Base-by-base conservation (phyloP, 129 eudicot genomes). In the Rutidosis leptorrhynchoides region DNA sequence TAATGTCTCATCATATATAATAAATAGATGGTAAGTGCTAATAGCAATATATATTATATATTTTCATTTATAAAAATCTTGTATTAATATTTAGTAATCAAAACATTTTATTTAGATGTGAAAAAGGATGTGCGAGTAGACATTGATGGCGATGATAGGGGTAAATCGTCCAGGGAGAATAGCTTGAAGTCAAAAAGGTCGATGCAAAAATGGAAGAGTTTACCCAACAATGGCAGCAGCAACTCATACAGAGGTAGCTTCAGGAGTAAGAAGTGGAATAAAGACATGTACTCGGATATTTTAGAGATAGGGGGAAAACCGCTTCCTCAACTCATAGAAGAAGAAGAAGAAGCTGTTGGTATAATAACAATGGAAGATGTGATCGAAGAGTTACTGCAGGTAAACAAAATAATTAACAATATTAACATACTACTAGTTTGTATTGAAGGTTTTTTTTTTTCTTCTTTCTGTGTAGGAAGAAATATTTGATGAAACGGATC, bases 311-410 rank as follows among this genome's bases (percentile, higher is more conserved):
- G 85, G 52, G 95, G 84, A 55, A 62, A 71, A 60, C 95, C 95
- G 15, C 84, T 93, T 55, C 96, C 95, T 2, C 83, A 74, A 62
- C 83, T 84, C 16, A 82, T 85, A 3, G 96, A 88, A 71, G 96
- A 93, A 75, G 96, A 91, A 74, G 85, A 81, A 62, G 96, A 83
- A 77, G 98, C 93, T 9, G 87, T 93, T 43, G 96, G 99, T 11
- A 79, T 93, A 5, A 93, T 93, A 49, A 93, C 99, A 72, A 83
- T 93, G 96, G 99, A 93, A 76, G 99, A 93, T 58, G 99, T 93
- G 24, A 93, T 93, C 21, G 96, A 93, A 86, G 99, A 93, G 82
- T 87, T 57, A 3, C 46, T 69, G 16, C 74, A 69, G 64, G 73
- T 68, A 68, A 68, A 23, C 15, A 45, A 3, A 17, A n/a, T 4